Evolutionary conservation across 2,329 filamentous ascomycete genomes (phyloP).

Genomic region (Phialocephala subalpina): DNA sequence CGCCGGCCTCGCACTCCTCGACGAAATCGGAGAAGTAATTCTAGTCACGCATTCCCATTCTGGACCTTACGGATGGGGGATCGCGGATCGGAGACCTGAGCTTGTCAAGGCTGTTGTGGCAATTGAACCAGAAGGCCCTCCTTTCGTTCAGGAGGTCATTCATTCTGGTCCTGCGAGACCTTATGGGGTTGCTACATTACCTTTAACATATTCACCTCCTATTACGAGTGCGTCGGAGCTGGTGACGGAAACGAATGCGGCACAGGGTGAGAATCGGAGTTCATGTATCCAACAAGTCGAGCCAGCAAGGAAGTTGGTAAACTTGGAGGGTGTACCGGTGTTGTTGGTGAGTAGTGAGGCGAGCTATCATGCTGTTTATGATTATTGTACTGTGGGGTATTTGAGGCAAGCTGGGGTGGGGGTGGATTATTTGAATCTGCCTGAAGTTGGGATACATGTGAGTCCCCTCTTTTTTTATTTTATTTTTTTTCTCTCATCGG

Average conservation of each 20-base stretch:
- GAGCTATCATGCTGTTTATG: conserved; percentile 53
- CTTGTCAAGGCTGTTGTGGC: conserved; percentile 50
- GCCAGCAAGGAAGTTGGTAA: conserved; percentile 45
- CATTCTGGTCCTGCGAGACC: conserved; percentile 42
- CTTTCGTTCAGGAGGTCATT: conserved; percentile 50
- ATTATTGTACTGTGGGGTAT: conserved; percentile 50
- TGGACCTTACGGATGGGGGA: conserved; percentile 4
- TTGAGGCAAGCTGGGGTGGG: conserved; percentile 51
- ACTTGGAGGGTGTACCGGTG: conserved; percentile 44
- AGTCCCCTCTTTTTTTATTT: neutral
- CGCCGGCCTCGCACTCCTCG: neutral
- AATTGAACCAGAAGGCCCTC: conserved; percentile 54
- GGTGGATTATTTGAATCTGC: conserved; percentile 47
- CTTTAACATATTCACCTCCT: neutral
- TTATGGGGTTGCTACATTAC: neutral
- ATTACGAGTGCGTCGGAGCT: neutral
- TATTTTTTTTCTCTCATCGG: too few relatives aligned
- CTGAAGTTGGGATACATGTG: conserved; percentile 45
- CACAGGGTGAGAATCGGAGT: neutral
- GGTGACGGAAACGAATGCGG: neutral
- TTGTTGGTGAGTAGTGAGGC: conserved; percentile 50
- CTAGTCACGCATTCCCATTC: conserved; percentile 11
- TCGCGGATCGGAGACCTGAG: conserved; percentile 49
- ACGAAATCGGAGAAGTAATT: neutral
- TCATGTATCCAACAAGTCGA: neutral